Percentiles rank a stretch among this genome's conserved stretches.
Conservation (phyloP, 2,329 filamentous ascomycete species). For the Talaromyces funiculosus region DNA sequence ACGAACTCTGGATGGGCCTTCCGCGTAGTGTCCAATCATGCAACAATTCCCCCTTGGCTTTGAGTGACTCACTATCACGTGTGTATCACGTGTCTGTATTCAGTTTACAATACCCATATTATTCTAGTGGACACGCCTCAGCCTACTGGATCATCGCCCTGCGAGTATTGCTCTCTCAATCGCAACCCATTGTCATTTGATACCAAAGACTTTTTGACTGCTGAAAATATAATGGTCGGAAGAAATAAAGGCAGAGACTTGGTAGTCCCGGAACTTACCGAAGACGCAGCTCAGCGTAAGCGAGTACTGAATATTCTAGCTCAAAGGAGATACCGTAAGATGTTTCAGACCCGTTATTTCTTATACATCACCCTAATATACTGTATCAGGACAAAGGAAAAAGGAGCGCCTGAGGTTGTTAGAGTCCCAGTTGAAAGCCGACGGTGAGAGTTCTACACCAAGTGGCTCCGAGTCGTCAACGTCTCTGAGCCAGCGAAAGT, state of each 20-base stretch:
- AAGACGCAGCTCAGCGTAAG: constrained; percentile 51
- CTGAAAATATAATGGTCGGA: no score
- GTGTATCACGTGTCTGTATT: background rate
- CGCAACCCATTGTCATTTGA: background rate
- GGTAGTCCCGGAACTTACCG: constrained; percentile 16
- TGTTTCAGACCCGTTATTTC: background rate
- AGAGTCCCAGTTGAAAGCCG: background rate
- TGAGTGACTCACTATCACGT: background rate
- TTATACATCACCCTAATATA: background rate
- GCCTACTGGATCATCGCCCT: background rate
- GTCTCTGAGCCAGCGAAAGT: background rate
- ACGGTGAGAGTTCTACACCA: background rate
- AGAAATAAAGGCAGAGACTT: background rate
- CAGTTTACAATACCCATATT: background rate
- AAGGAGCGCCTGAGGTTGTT: background rate
- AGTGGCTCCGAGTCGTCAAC: background rate
- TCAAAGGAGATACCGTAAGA: constrained; percentile 46
- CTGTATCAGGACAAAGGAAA: background rate
- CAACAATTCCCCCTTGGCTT: background rate
- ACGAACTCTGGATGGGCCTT: background rate
- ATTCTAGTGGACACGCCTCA: background rate
- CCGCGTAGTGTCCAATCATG: background rate
- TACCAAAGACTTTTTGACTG: background rate
- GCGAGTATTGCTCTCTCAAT: background rate
- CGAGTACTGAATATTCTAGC: constrained; percentile 51